Base-by-base conservation (phyloP, 495 filamentous ascomycete genomes). In the Diplogelasinospora grovesii region DNA sequence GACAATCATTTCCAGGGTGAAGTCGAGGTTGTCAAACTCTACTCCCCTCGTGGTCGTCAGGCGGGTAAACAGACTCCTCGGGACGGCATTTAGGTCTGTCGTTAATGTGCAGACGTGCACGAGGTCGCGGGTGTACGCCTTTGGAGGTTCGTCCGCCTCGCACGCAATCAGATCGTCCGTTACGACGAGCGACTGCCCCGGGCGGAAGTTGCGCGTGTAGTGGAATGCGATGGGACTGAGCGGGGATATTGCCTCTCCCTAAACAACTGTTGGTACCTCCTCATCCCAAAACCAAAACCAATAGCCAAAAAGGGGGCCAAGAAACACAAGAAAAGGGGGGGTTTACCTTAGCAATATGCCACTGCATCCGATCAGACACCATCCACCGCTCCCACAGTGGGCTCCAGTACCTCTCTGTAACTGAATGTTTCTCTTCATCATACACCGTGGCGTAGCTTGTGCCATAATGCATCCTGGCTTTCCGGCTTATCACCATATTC, bases 371-470 rank as follows among this genome's bases (percentile, higher is more conserved):
- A 60, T 86, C 82, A 39, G 69, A 75, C 11, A 86, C 80, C 82
- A 86, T 86, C 81, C 81, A 86, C 22, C 82, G 56, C 59, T 86
- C 82, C 82, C 82, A 86, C 24, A 86, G 48, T 9, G 82, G 82
- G 41, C 71, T 77, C 82, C 82, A 86, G 50, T 86, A 86, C 25
- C 82, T 58, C 46, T 86, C 82, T 21, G 58, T 66, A 5, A 83
- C 70, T 11, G 70, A 68, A 53, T 86, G 82, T 43, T 78, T 82
- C 38, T 73, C 63, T 46, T 80, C 81, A 45, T 85, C 81, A 57
- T 82, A 86, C 6, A 82, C 79, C 0, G 82, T 85, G 1, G 82
- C 82, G 60, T 85, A 85, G 27, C 74, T 79, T 7, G 82, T 86
- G n/a, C 83, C 83, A 56, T 87, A 87, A 60, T 85, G 80, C 70